phyloP scores from a whole-genome alignment of 345 rosid species.

The Boechera divaricarpa region DNA sequence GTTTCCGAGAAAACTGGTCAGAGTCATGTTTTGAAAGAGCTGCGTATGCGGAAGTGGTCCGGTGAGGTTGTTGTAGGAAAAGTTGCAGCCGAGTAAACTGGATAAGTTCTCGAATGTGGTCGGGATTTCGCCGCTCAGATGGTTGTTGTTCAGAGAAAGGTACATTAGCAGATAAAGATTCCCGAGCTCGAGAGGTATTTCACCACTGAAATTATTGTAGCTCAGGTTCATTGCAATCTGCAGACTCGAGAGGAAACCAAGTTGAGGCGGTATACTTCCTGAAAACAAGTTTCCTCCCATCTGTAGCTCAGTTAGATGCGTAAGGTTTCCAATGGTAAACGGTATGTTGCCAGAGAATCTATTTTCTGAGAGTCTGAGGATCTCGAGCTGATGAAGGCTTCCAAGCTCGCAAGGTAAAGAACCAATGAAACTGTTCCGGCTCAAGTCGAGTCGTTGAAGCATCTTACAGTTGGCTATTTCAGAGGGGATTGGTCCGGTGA shows the following conservation, averaged over 20 bases:
- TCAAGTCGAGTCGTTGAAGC: conserved; percentile 95
- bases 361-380: conserved; percentile 84
- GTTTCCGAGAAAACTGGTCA: conserved; percentile 69
- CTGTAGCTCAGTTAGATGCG: conserved; percentile 81
- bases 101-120: conserved; percentile 63
- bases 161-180: conserved; percentile 66
- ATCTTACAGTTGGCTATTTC: conserved; percentile 72
- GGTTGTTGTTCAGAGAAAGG: conserved; percentile 78
- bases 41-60: conserved; percentile 70
- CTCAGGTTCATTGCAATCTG: conserved; percentile 96
- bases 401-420: conserved; percentile 80
- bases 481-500: conserved; percentile 67
- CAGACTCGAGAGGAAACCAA: conserved; percentile 81
- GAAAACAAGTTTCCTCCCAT: conserved; percentile 93
- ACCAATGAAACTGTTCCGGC: conserved; percentile 65
- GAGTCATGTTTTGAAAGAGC: conserved; percentile 67
- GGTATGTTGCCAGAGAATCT: conserved; percentile 79
- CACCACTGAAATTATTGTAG: conserved; percentile 70
- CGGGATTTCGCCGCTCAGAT: conserved; percentile 80
- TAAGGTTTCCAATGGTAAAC: conserved; percentile 65
- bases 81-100: conserved; percentile 87
- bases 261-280: conserved; percentile 71
- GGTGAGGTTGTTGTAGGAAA: conserved; percentile 79
- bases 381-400: conserved; percentile 75
- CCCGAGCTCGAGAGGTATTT: conserved; percentile 80